phyloP scores from a whole-genome alignment of 148 eudicot genomes.

The Rhododendron henanense region DNA sequence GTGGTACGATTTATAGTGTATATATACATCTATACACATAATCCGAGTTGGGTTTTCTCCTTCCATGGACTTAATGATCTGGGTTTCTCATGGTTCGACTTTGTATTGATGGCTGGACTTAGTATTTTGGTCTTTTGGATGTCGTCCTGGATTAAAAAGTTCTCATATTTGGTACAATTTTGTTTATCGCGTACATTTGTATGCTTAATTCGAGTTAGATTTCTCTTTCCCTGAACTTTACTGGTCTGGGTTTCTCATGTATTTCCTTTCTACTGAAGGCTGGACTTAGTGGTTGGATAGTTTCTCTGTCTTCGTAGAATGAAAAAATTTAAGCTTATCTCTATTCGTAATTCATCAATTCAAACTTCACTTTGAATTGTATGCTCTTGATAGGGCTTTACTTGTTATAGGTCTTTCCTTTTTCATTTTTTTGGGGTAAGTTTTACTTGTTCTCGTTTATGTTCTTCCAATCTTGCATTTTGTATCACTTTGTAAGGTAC shows the following conservation, averaged over 20 bases:
- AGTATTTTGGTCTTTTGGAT: not conserved
- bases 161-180: not conserved
- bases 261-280: not conserved
- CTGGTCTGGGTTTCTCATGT: not conserved
- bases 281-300: no score
- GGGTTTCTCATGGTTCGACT: no score
- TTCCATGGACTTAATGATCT: no score
- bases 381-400: no score
- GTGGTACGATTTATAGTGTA: no score
- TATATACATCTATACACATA: no score
- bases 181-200: not conserved
- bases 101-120: not conserved
- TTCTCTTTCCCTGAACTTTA: not conserved
- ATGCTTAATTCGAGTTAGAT: not conserved
- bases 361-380: no score
- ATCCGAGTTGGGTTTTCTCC: no score
- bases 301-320: no score
- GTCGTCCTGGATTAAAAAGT: not conserved
- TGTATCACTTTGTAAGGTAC: not conserved
- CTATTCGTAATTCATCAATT: no score
- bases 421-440: no score
- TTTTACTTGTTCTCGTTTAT: not conserved
- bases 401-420: no score
- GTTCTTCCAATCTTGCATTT: not conserved
- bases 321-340: not conserved